Evolutionary conservation across 2,329 filamentous ascomycete species (phyloP), one percentile per base, ranked within the genome.

Genomic region (Conoideocrella luteorostrata): DNA sequence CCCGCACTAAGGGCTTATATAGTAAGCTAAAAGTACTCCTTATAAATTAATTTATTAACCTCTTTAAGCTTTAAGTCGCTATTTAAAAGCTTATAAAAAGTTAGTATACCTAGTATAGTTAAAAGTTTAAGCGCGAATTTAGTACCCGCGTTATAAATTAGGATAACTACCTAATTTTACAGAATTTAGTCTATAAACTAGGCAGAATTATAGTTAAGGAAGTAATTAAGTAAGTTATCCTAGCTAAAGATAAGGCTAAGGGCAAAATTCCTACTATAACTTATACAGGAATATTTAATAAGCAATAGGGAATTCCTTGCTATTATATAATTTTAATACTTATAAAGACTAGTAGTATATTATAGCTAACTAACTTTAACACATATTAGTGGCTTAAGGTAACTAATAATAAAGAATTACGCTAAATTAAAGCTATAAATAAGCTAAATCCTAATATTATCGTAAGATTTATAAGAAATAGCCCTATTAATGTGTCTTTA

Each of bases 351-450:
- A 9, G 23, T 3, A 11, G 29, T 22, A 7, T 17, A 28, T 23
- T 39, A 18, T 4, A 29, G 36, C 5, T 39, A 17, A 39, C n/a
- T 15, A 11, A 39, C n/a, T 23, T 39, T 28, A 7, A 39, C 21
- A 6, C 22, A 28, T n/a, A 39, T 13, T 39, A n/a, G 36, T 39
- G 22, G 36, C 36, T 29, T n/a, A 29, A 39, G 24, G 36, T 23
- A 4, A 17, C 22, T 15, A 39, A 9, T 18, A 11, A 34, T 20
- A 20, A 34, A 4, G 3, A 34, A 12, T 2, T 3, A 6, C 15
- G 15, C 7, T n/a, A 18, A 6, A 17, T 34, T 34, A 20, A 34
- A 18, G 32, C 32, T 12, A 9, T n/a, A 20, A 18, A 34, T 20
- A 34, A 34, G 29, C 4, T 2, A n/a, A 32, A 32, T 15, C 29